Evolutionary conservation across 768 basidiomycete genomes (phyloP), one percentile per base, ranked within the genome.

Genomic region (Goffeauzyma gilvescens): DNA sequence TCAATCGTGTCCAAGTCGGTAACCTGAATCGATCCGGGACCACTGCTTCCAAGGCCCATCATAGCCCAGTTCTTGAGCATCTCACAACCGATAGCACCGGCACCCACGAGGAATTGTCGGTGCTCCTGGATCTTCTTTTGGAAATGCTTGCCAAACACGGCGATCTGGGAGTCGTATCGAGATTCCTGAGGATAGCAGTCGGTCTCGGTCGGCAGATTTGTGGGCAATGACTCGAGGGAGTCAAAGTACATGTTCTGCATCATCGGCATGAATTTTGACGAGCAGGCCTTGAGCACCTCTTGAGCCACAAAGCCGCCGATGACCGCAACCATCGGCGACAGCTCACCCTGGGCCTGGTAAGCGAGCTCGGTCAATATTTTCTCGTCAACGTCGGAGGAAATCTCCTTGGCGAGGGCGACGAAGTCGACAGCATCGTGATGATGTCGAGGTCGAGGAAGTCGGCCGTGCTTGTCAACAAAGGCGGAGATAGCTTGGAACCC

Each of bases 31-130:
- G 71, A 66, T 8, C 83, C 93, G 31, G 76, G 70, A 14, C 49
- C 46, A 9, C 83, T 83, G 23, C 78, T 73, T 6, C 75, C 89
- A 34, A 98, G 68, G 48, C 93, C 93, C 72, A 96, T 90, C 85
- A 96, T 82, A 51, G 83, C 81, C 93, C 93, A 98, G 65, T 96
- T 98, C 71, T 98, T 98, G 55, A 98, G 68, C 93, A 96, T 96
- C 68, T 98, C 93, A 59, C 93, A 98, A 15, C 93, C 93, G 60
- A 98, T 96, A 26, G 93, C 93, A 33, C 93, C 93, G n/a, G 90
- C 78, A 7, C 93, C 93, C 43, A 98, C 93, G 33, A 98, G 72
- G 74, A 98, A 98, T 57, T 96, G 83, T 21, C 81, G 74, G 59
- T 85, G 76, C 58, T 81, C 79, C 31, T 75, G 73, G 48, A 98